Evolutionary conservation across 1,284 basidiomycete species (phyloP).

Genomic region (Apiotrichum sp.): DNA sequence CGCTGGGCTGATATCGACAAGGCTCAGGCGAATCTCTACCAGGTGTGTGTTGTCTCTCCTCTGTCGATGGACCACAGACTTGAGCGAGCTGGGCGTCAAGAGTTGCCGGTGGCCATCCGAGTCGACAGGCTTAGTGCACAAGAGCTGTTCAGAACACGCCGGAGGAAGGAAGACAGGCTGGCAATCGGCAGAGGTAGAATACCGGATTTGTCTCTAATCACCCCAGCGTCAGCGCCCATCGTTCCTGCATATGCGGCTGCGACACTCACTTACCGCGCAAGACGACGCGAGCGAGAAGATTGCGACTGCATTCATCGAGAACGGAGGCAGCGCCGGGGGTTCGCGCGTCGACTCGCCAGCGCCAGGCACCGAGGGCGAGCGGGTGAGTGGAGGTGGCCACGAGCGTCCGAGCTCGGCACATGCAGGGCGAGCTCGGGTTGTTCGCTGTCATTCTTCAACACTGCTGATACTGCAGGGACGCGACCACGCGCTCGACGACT

Average conservation of each 20-base stretch:
- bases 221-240: slow-evolving; percentile 70
- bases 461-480: slow-evolving; percentile 14
- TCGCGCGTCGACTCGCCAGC: slow-evolving; percentile 46
- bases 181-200: no score
- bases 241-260: slow-evolving; percentile 75
- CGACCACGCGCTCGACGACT: slow-evolving; percentile 61
- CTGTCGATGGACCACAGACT: no score
- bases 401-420: no score
- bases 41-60: slow-evolving; percentile 52
- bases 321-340: slow-evolving; percentile 34
- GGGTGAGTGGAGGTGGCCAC: slow-evolving; percentile 4
- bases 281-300: slow-evolving; percentile 79
- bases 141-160: no score
- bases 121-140: no score
- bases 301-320: slow-evolving; percentile 70
- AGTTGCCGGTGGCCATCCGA: no score
- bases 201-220: background rate
- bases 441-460: no score
- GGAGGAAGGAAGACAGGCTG: no score
- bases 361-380: slow-evolving; percentile 20
- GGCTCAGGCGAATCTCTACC: slow-evolving; percentile 78
- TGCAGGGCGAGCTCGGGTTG: no score
- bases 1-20: slow-evolving; percentile 78
- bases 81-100: no score
- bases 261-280: slow-evolving; percentile 77